Percentiles rank a stretch among this genome's conserved stretches.
Evolutionary conservation across 2,329 filamentous ascomycete genomes (phyloP).

Genomic region (Didymella sp.): DNA sequence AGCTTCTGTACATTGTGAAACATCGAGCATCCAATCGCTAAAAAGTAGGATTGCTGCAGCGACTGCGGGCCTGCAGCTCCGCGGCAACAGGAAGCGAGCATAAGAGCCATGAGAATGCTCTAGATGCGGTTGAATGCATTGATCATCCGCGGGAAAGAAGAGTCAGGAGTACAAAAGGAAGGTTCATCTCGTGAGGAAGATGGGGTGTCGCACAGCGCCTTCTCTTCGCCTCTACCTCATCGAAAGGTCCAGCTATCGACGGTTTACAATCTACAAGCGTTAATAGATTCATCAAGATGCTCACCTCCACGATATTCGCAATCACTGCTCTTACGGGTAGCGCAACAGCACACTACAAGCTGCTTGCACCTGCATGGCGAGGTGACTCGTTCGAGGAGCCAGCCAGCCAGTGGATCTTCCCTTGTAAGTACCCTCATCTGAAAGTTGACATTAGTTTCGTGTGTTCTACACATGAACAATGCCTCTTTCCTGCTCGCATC

Average conservation of each 20-base stretch:
- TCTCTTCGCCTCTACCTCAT: not conserved
- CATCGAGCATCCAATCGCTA: conserved; percentile 3
- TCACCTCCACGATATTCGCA: conserved; percentile 27
- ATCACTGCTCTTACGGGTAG: conserved; percentile 38
- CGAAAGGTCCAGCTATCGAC: not conserved
- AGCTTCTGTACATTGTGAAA: not conserved
- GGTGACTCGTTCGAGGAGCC: conserved; percentile 49
- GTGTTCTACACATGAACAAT: not conserved
- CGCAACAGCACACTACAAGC: conserved; percentile 53
- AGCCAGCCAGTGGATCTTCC: conserved; percentile 51
- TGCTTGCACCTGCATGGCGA: conserved; percentile 53
- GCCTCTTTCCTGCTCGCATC: not conserved
- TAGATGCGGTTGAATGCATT: conserved; percentile 9
- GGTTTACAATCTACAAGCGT: not conserved
- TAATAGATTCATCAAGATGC: conserved; percentile 25
- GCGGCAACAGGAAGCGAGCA: conserved; percentile 13
- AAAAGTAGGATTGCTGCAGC: not conserved
- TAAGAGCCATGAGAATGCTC: not conserved
- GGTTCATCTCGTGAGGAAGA: not conserved
- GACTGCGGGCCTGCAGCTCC: not conserved
- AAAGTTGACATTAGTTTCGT: not conserved
- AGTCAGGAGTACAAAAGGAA: conserved; percentile 7
- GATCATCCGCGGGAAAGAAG: not conserved
- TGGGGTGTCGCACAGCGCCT: not conserved
- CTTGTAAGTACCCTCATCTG: conserved; percentile 40